Evolutionary conservation across 2,329 filamentous ascomycete species (phyloP), one percentile per base, ranked within the genome.

Genomic region (Paecilomyces sp.): DNA sequence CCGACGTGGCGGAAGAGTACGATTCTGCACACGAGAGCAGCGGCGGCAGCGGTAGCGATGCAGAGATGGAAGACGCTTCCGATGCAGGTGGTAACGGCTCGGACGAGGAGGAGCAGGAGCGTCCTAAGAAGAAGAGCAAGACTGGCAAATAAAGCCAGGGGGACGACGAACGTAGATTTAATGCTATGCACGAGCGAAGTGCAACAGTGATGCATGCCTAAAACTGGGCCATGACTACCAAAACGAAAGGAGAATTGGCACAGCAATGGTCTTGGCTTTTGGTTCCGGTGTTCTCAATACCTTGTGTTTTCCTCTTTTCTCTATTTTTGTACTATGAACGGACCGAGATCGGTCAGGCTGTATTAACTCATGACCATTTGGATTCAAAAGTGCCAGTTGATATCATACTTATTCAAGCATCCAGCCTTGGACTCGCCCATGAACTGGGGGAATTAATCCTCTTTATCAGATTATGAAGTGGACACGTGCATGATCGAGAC

Each of bases 1-100:
- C 90, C 57, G 94, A 99, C 66, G 92, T 97, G 2, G 94, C 93
- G 0, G 94, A 99, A 76, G 95, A 99, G 73, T 99, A 86, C 67
- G 94, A 99, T 75, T 93, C 90, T 57, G 88, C 85, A 54, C 93
- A 97, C 71, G 91, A 96, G 72, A 96, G 91, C 71, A 90, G 86
- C 56, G 91, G 89, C 12, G 87, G 83, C 18, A 88, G 85, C 66
- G 88, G 84, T 62, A 84, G 83, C 52, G 87, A 87, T 56, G 85
- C 80, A 66, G 85, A 61, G 50, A 58, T 61, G 55, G 59, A 52
- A 25, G 60, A 63, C 9, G 65, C 51, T 53, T 53, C 51, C 12
- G 51, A 28, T 8, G 51, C 51, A 5, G 51, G n/a, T 28, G 33
- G 15, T 22, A 36, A 7, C 31, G n/a, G n/a, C 52, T 53, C 41